Base-by-base conservation (phyloP, 2,329 filamentous ascomycete species). In the Ascosphaera pollenicola region DNA sequence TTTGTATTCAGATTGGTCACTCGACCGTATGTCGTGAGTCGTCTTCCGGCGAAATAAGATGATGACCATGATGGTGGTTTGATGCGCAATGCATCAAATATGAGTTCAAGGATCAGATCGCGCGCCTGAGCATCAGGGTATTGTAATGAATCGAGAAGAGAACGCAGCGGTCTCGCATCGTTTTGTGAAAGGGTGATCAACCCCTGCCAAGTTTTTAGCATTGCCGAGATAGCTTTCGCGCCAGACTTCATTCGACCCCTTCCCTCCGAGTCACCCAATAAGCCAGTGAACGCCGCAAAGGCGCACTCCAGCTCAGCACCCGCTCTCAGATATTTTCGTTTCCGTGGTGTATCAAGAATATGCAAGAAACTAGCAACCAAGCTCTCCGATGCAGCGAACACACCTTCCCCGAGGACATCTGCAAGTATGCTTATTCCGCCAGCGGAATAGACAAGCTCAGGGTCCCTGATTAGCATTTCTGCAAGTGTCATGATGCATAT, bases 61-160 rank as follows among this genome's bases (percentile, higher is more conserved):
- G 83, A 85, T 6, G 89, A 91, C 89, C 89, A 98, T 7, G 84
- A 76, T 35, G 89, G 75, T 42, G 85, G 78, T 48, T 95, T 95
- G 52, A 98, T 94, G 28, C 87, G 75, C 39, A 98, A 60, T 16
- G 76, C 68, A 48, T 77, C 73, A 48, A 91, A 94, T 15, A 98
- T 59, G 10, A 98, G 63, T 54, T 98, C 89, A 43, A 98, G 67
- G 15, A 94, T 74, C 1, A 85, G 77, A 51, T 92, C 84, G 37
- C 73, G 61, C 7, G 71, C 65, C 42, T 65, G 58, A 1, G 65
- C 55, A 31, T 66, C 64, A 2, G 66, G 64, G 41, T 75, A 71
- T 44, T 73, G 69, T 17, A 78, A 57, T 0, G 74, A 73, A 24
- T 71, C 64, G n/a, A 78, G 63, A 31, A 98, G 68, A 3, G 89